Base-by-base conservation (phyloP, 1,139 yeast species). In the Taphrina pruni region DNA sequence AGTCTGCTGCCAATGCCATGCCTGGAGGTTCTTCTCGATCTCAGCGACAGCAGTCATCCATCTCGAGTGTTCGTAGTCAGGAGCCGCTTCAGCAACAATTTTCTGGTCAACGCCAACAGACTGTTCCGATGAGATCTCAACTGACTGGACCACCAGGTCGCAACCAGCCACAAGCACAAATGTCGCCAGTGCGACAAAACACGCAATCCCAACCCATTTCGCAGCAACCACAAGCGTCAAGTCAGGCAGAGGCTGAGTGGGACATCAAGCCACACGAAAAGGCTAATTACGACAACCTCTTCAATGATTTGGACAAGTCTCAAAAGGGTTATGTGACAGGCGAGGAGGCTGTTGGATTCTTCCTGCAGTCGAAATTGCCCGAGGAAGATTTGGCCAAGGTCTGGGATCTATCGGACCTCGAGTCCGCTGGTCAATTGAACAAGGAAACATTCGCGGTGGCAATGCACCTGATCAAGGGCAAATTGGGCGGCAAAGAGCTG, bases 371-470 rank as follows among this genome's bases (percentile, higher is more conserved):
- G 1, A 90, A 90, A 72, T 84, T 95, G 71, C 84, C 87, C 60
- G 97, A 93, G 76, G 95, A 90, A 70, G 88, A 86, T 50, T 83
- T 95, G 73, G 99, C 99, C 0, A 82, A 86, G 41, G 87, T 95
- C 57, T 95, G 99, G 99, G 98, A 94, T 78, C 83, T 94, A 75
- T 87, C 98, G 6, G 98, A 95, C 78, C 84, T 92, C 72, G 90
- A 90, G 74, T 91, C 92, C 78, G 86, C 92, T 58, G 98, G 97
- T 46, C 84, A 85, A 65, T 90, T 95, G 76, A 84, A 90, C 54
- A 87, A 85, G 75, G 81, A 86, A 72, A 99, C 94, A 78, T 94
- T 95, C 78, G 87, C 96, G 1, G 89, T 94, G 76, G 98, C 99
- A 14, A 89, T 94, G 89, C 94, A 88, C 77, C 84, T 94, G 74